Evolutionary conservation across 2,329 filamentous ascomycete genomes (phyloP).

Genomic region (Uncinocarpus reesii): DNA sequence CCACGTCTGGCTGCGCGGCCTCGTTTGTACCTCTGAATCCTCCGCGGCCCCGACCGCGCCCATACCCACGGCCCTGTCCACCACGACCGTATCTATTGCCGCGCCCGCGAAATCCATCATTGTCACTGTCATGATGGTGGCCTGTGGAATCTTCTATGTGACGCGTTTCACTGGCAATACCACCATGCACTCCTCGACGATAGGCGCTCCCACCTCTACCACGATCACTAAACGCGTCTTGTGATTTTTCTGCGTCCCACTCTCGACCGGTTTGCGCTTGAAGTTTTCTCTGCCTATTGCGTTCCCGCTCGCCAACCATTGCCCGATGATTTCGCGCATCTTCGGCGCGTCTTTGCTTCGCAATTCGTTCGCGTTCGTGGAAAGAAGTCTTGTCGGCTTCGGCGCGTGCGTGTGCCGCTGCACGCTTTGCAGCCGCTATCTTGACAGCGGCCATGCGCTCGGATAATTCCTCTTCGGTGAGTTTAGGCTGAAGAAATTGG

Average conservation of each 20-base stretch:
- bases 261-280: constrained; percentile 49
- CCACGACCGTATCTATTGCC: constrained; percentile 16
- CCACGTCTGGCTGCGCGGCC: constrained; percentile 1
- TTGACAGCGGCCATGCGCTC: constrained; percentile 52
- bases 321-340: constrained; percentile 42
- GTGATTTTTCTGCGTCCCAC: constrained; percentile 53
- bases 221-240: constrained; percentile 40
- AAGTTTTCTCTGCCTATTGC: constrained; percentile 50
- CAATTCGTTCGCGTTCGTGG: constrained; percentile 51
- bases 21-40: constrained; percentile 14
- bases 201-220: constrained; percentile 36
- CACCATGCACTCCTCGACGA: constrained; percentile 44
- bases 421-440: constrained; percentile 50
- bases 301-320: constrained; percentile 54
- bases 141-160: constrained; percentile 8
- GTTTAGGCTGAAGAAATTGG: constrained; percentile 40
- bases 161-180: constrained; percentile 33
- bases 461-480: constrained; percentile 54
- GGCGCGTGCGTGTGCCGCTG: constrained; percentile 53
- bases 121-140: background rate
- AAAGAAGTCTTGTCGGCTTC: constrained; percentile 58
- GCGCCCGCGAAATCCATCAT: background rate
- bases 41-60: constrained; percentile 5
- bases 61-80: constrained; percentile 7
- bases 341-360: constrained; percentile 46